phyloP scores from a whole-genome alignment of 768 basidiomycete genomes.

The Pleurotus platypus region DNA sequence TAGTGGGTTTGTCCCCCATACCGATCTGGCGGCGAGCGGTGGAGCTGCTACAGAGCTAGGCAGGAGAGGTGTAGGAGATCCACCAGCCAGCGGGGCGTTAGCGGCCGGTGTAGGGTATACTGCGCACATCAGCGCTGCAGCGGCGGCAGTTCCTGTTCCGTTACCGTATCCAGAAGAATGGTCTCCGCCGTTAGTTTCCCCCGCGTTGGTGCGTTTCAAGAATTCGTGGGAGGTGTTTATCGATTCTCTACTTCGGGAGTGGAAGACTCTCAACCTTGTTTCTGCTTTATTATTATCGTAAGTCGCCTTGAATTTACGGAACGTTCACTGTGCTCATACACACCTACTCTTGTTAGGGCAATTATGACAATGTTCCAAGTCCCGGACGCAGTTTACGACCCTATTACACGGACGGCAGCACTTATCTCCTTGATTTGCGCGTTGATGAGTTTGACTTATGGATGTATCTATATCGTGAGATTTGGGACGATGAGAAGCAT shows the following conservation, averaged over 20 bases:
- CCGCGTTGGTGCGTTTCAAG: conserved; percentile 62
- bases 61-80: not conserved
- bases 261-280: conserved; percentile 74
- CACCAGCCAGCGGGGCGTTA: conserved; percentile 12
- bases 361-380: conserved; percentile 70
- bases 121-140: conserved; percentile 19
- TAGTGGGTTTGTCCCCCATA: conserved; percentile 10
- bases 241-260: conserved; percentile 64
- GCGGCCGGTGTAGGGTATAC: conserved; percentile 22
- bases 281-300: conserved; percentile 57
- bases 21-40: not conserved
- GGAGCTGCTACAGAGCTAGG: not conserved
- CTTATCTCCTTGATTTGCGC: conserved; percentile 64
- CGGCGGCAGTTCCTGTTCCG: conserved; percentile 16
- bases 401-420: conserved; percentile 58
- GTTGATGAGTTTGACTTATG: conserved; percentile 68
- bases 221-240: conserved; percentile 70
- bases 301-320: conserved; percentile 11
- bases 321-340: not conserved
- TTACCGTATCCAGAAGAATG: conserved; percentile 54
- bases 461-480: conserved; percentile 69
- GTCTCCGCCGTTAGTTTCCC: conserved; percentile 52
- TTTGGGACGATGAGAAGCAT: conserved; percentile 73
- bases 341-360: conserved; percentile 36
- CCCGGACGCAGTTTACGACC: conserved; percentile 48